Percentiles rank a stretch among this genome's conserved stretches.
Conservation (phyloP, 2,329 filamentous ascomycete genomes). For the Penicillium griseofulvum region DNA sequence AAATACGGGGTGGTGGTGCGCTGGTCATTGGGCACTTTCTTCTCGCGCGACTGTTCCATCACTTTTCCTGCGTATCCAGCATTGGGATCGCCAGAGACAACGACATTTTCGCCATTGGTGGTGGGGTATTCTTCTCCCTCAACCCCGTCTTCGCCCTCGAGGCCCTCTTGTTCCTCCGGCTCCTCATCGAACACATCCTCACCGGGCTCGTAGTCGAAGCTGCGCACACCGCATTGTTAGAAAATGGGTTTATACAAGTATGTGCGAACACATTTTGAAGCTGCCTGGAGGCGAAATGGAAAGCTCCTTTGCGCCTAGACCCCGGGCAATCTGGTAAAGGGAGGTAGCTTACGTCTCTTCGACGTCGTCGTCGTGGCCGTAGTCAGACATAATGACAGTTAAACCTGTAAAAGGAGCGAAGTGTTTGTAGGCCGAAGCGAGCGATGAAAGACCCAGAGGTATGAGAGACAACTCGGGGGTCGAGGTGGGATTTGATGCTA, state of each 20-base stretch:
- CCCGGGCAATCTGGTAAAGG: slow-evolving; percentile 4
- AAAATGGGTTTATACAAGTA: slow-evolving; percentile 16
- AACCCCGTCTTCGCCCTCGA: slow-evolving; percentile 54
- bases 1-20: slow-evolving; percentile 95
- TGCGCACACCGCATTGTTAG: slow-evolving; percentile 27
- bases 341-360: slow-evolving; percentile 52
- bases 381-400: slow-evolving; percentile 64
- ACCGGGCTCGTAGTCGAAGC: slow-evolving; percentile 57
- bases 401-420: slow-evolving; percentile 8
- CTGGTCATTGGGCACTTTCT: slow-evolving; percentile 86
- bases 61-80: slow-evolving; percentile 52
- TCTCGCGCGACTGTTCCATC: slow-evolving; percentile 62
- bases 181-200: slow-evolving; percentile 65
- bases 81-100: slow-evolving; percentile 53
- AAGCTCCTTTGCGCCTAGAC: slow-evolving; percentile 13
- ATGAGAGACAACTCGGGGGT: slow-evolving; percentile 16
- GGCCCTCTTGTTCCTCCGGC: slow-evolving; percentile 56
- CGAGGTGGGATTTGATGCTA: slow-evolving; percentile 20
- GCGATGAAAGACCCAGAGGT: slow-evolving; percentile 18
- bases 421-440: slow-evolving; percentile 11
- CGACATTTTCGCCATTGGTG: slow-evolving; percentile 41
- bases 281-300: slow-evolving; percentile 7
- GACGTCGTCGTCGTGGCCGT: slow-evolving; percentile 65
- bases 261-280: slow-evolving; percentile 3
- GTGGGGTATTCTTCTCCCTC: slow-evolving; percentile 45